Conservation (phyloP, 1,284 basidiomycete species). For the Austroboletus novae-zelandiae region DNA sequence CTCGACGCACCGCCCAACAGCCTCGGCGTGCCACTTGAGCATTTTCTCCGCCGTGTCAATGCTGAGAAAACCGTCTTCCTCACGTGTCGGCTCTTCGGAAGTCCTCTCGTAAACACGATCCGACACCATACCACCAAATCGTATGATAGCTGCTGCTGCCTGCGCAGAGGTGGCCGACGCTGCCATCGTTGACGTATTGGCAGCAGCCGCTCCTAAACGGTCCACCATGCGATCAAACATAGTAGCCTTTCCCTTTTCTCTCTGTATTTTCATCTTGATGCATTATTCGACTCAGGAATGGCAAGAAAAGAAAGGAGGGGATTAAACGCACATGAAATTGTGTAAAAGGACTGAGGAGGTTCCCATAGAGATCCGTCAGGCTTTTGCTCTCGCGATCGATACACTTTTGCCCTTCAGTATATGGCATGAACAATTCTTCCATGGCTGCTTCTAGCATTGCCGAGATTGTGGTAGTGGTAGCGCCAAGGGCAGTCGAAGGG, state of each 20-base stretch:
- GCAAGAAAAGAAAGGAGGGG: conserved; percentile 9
- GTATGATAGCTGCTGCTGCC: conserved; percentile 77
- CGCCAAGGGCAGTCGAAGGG: conserved; percentile 37
- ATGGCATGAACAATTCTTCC: conserved; percentile 96
- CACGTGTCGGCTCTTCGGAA: conserved; percentile 66
- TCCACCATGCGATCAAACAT: conserved; percentile 92
- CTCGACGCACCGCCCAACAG: conserved; percentile 89
- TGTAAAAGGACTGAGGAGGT: conserved; percentile 75
- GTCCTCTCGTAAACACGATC: conserved; percentile 53
- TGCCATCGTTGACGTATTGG: conserved; percentile 57
- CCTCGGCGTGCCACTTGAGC: conserved; percentile 95
- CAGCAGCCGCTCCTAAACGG: conserved; percentile 78
- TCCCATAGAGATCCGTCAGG: conserved; percentile 80
- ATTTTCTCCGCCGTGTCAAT: conserved; percentile 83
- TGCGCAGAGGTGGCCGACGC: conserved; percentile 69
- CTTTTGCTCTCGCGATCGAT: conserved; percentile 91
- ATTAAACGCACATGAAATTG: conserved; percentile 77
- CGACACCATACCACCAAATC: conserved; percentile 74
- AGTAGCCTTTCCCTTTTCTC: conserved; percentile 74
- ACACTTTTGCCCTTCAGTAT: conserved; percentile 89
- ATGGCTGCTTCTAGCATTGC: conserved; percentile 92
- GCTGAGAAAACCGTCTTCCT: conserved; percentile 79
- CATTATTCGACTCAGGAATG: conserved; percentile 11
- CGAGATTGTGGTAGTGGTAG: conserved; percentile 55
- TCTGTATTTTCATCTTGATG: conserved; percentile 62